phyloP scores from a whole-genome alignment of 768 basidiomycete genomes.

The Tricholoma sp. region DNA sequence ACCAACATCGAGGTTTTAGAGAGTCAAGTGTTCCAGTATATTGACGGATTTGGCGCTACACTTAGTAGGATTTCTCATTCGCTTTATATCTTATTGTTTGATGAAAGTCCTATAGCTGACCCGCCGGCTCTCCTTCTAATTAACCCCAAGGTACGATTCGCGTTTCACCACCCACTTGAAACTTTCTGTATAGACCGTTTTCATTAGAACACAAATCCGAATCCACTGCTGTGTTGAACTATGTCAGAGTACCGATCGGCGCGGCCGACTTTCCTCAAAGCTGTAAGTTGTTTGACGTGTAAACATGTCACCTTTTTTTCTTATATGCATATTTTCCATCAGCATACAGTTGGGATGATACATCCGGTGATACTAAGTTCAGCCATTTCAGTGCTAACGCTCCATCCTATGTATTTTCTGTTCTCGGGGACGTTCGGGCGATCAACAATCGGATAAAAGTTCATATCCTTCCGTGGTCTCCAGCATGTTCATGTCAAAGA shows the following conservation, averaged over 20 bases:
- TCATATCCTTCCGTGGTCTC: constrained; percentile 70
- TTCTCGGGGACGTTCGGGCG: constrained; percentile 57
- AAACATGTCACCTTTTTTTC: not conserved
- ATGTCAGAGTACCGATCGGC: constrained; percentile 65
- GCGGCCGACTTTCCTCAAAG: constrained; percentile 67
- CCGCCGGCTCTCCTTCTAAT: constrained; percentile 58
- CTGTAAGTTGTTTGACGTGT: constrained; percentile 27
- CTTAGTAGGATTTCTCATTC: constrained; percentile 53
- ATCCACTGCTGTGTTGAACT: constrained; percentile 60
- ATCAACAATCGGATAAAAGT: constrained; percentile 50
- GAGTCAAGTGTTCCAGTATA: constrained; percentile 47
- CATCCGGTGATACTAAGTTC: constrained; percentile 56
- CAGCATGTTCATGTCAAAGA: constrained; percentile 43
- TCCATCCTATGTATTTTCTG: constrained; percentile 59
- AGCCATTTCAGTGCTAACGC: constrained; percentile 51
- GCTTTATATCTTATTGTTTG: not conserved
- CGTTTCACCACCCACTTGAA: not conserved
- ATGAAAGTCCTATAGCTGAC: constrained; percentile 46
- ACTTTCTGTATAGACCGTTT: no score
- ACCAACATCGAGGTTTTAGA: constrained; percentile 65
- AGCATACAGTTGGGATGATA: constrained; percentile 67
- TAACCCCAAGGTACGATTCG: constrained; percentile 59
- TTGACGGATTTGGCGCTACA: constrained; percentile 62
- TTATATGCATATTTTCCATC: no score
- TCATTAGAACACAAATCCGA: constrained; percentile 43